These are phyloP conservation scores for Gardenia jasminoides DNA, from an alignment of 257 asterid species.

Conservation along the genomic window DNA sequence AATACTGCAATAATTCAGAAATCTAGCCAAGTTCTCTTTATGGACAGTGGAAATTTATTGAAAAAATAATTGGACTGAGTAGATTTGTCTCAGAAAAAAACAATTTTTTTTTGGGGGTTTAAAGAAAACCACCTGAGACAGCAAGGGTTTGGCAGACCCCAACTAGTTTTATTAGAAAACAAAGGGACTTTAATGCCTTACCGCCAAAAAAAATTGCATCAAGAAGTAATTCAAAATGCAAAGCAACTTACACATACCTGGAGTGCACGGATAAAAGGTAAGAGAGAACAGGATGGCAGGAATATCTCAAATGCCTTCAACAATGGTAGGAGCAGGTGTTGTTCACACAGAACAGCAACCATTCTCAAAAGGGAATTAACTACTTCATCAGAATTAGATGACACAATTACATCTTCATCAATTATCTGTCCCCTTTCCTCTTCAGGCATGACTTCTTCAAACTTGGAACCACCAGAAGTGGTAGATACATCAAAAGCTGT, in stretches of 20 bases:
- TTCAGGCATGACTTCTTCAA: constrained; percentile 46
- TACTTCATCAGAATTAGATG: constrained; percentile 54
- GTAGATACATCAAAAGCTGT: constrained; percentile 45
- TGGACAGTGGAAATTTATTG: background rate
- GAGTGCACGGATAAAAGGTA: constrained; percentile 92
- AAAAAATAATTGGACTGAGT: background rate
- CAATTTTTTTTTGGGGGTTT: no score
- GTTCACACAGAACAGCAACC: constrained; percentile 94
- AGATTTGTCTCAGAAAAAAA: constrained; percentile 1
- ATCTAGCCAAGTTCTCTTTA: background rate
- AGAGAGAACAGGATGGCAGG: constrained; percentile 94
- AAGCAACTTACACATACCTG: constrained; percentile 58
- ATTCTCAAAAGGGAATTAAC: constrained; percentile 70
- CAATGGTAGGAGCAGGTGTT: constrained; percentile 80
- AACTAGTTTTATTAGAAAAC: no score
- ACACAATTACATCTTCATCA: constrained; percentile 42
- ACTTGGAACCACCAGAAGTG: constrained; percentile 39
- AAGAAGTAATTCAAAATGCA: no score
- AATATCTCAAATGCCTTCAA: constrained; percentile 94
- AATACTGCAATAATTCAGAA: background rate
- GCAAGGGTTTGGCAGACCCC: no score
- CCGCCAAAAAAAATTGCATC: no score
- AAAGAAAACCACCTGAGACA: no score
- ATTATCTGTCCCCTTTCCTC: constrained; percentile 44
- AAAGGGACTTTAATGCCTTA: no score